These are phyloP conservation scores for Salix udensis DNA, from an alignment of 345 rosid genomes.

Conservation along the genomic window DNA sequence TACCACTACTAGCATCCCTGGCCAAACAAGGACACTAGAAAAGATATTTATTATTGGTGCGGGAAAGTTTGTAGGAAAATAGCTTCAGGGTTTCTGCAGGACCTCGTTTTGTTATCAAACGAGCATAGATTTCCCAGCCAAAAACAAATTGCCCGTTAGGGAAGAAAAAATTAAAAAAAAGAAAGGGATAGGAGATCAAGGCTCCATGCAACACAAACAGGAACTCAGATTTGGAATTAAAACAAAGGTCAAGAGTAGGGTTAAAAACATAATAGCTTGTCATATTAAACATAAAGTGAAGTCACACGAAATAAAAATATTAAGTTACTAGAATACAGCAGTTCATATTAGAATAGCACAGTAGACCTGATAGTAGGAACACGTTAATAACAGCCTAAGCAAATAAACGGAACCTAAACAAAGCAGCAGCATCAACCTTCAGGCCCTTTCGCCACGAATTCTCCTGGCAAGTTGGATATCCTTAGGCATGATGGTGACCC, in stretches of 20 bases:
- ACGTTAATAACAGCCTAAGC: not conserved
- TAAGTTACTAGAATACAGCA: not conserved
- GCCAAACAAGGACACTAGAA: no score
- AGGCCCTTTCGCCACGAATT: slow-evolving; percentile 36
- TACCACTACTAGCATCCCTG: no score
- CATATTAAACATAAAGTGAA: not conserved
- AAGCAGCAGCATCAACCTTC: not conserved
- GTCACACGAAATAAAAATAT: not conserved
- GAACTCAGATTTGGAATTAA: not conserved
- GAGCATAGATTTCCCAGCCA: no score
- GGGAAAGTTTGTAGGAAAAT: no score
- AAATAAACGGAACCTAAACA: not conserved
- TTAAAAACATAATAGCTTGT: not conserved
- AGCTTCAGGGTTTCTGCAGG: no score
- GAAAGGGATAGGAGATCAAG: not conserved
- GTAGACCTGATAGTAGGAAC: not conserved
- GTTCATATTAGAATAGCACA: slow-evolving; percentile 4
- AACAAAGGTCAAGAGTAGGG: not conserved
- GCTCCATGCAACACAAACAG: not conserved
- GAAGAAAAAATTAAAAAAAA: not conserved
- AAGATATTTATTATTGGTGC: no score
- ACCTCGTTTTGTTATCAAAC: no score
- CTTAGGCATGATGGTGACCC: slow-evolving; percentile 44
- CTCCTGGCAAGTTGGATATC: slow-evolving; percentile 41
- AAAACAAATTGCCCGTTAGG: not conserved